A percentile compares a stretch with the other conserved stretches of the same genome.
These are phyloP conservation scores for Skeletonema grethae DNA, from an alignment of 108 stramenopile species.

Conservation along the genomic window DNA sequence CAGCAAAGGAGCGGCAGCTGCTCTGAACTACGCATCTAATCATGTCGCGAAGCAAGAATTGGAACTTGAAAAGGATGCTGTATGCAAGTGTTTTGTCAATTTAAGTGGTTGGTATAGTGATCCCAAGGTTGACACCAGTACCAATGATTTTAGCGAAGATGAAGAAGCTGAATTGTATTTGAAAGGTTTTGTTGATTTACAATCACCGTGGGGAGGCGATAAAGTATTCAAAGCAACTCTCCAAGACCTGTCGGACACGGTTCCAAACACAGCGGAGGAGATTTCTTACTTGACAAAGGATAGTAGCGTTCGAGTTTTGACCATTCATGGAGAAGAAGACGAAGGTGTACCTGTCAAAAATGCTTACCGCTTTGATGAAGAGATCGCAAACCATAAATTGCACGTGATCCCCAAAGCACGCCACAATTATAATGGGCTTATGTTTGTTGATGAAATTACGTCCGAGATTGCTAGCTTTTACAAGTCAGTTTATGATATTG, in stretches of 20 bases:
- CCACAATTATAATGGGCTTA: constrained; percentile 51
- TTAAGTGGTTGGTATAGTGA: too few relatives aligned
- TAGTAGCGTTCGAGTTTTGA: constrained; percentile 17
- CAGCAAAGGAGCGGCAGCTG: constrained; percentile 34
- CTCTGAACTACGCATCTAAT: constrained; percentile 32
- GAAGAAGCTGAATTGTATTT: too few relatives aligned
- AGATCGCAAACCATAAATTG: constrained; percentile 31
- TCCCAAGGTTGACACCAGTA: too few relatives aligned
- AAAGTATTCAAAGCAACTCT: constrained; percentile 23
- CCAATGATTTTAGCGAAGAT: too few relatives aligned
- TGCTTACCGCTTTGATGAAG: constrained; percentile 25
- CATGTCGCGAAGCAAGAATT: constrained; percentile 10
- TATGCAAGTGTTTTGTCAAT: constrained; percentile 32
- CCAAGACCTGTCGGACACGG: too few relatives aligned
- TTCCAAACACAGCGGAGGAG: too few relatives aligned
- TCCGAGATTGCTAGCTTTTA: background rate
- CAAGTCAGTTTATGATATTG: background rate
- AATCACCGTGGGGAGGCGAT: background rate
- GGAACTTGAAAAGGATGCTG: background rate
- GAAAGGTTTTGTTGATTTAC: constrained; percentile 18
- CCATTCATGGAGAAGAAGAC: constrained; percentile 39
- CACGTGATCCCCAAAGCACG: constrained; percentile 31
- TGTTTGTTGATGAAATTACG: constrained; percentile 15
- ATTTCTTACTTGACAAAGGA: too few relatives aligned
- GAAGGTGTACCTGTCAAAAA: constrained; percentile 17